Conservation (phyloP, 73 alveolate genomes). For the Tetrahymena malaccensis region DNA sequence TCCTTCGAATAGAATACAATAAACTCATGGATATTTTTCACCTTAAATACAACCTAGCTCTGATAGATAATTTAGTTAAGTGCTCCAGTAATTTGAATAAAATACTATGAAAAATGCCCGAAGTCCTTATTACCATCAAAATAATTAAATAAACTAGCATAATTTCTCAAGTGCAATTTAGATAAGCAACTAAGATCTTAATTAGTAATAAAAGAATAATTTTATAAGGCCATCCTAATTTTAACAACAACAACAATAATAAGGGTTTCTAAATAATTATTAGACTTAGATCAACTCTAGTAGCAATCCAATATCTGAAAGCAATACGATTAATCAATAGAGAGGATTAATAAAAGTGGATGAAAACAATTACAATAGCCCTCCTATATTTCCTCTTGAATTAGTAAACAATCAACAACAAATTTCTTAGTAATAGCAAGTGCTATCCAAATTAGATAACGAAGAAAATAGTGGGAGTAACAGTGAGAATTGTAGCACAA, state of each 20-base stretch:
- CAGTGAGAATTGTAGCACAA: background rate
- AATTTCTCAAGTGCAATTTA: background rate
- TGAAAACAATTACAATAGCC: background rate
- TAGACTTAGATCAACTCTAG: background rate
- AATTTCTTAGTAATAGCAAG: background rate
- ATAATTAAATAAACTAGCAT: background rate
- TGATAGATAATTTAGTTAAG: background rate
- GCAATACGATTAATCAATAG: background rate
- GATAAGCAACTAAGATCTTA: background rate
- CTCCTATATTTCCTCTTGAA: background rate
- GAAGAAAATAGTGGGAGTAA: background rate
- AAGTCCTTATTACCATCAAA: background rate
- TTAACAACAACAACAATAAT: background rate
- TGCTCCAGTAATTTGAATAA: background rate
- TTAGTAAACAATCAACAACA: background rate
- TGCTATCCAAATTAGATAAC: background rate
- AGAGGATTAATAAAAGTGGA: background rate
- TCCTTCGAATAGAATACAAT: background rate
- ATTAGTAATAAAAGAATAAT: too few species aligned
- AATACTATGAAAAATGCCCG: background rate
- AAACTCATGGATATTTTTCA: background rate
- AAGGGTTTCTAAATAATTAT: background rate
- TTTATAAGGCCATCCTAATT: background rate
- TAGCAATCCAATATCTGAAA: background rate
- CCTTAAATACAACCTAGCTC: background rate